Evolutionary conservation across 2,329 filamentous ascomycete genomes (phyloP), one percentile per base, ranked within the genome.

Genomic region (Arthrinium phaeospermum): DNA sequence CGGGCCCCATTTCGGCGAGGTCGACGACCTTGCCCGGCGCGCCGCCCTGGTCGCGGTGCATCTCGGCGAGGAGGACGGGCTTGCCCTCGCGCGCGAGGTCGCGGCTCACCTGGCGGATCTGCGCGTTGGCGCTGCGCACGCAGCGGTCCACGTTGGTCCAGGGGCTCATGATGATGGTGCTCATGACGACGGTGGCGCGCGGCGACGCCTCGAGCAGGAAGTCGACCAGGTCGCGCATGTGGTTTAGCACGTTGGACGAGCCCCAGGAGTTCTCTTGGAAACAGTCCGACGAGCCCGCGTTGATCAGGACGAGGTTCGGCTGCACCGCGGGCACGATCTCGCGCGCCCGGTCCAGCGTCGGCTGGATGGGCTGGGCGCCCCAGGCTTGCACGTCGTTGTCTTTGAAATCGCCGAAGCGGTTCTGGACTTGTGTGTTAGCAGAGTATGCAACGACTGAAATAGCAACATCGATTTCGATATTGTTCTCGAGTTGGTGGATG

Each of bases 351-450:
- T 72, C 72, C 69, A 75, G 73, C 22, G 76, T 73, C 47, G 75
- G 74, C n/a, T 76, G 67, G 46, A 79, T 78, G 67, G 75, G 73
- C 16, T 74, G 72, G 16, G 76, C 74, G 0, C 77, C 74, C 49
- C 75, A 78, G 45, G 75, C 77, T 67, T 79, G 76, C 37, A 79
- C 75, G 37, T 79, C 77, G 71, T 79, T 79, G 70, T 79, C 78
- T 4, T 73, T 72, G 61, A 76, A 78, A 67, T 77, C 77, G 34
- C 78, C 78, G 34, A 79, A 75, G 12, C 77, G 77, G 71, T 78
- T 79, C 69, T 78, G 78, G 19, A n/a, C 3, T 8, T 2, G 41
- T 10, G 53, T 64, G 34, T 13, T 41, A 64, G 41, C 14, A 3
- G 22, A 14, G 22, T 41, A 41, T 30, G 27, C 27, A 30, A 4